phyloP scores from a whole-genome alignment of 176 grass and related monocot species.

The Typha latifolia region DNA sequence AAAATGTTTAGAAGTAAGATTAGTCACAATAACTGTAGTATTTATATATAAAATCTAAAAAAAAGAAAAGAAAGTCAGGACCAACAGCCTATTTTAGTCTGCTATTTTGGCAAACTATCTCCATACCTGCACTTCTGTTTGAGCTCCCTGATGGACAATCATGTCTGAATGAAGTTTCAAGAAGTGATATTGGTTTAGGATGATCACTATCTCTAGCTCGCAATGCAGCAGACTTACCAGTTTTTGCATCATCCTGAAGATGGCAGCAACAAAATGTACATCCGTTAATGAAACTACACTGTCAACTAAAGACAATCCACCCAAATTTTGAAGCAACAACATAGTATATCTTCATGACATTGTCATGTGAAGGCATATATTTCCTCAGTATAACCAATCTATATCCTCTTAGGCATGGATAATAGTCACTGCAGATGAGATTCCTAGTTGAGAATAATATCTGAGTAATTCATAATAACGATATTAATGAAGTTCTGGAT shows the following conservation, averaged over 20 bases:
- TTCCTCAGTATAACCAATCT: too few relatives aligned
- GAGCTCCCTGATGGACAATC: conserved; percentile 26
- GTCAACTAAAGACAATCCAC: neutral
- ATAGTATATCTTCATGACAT: too few relatives aligned
- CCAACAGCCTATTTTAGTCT: conserved; percentile 2
- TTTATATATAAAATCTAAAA: neutral
- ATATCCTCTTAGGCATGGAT: too few relatives aligned
- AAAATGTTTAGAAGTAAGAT: too few relatives aligned
- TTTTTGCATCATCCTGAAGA: conserved; percentile 40
- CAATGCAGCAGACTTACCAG: conserved; percentile 9
- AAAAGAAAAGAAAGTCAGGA: neutral
- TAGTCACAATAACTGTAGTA: too few relatives aligned
- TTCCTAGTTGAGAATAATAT: too few relatives aligned
- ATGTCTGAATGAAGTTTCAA: conserved; percentile 33
- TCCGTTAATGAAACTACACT: conserved; percentile 9
- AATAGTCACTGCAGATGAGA: too few relatives aligned
- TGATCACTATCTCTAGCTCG: conserved; percentile 17
- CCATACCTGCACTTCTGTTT: conserved; percentile 29
- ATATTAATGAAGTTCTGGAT: too few relatives aligned
- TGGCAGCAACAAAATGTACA: neutral
- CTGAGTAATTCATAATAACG: too few relatives aligned
- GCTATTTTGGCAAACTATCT: neutral
- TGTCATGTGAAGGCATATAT: too few relatives aligned
- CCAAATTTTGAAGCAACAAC: too few relatives aligned
- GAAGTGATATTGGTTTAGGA: conserved; percentile 19